These are phyloP conservation scores for Eutrema salsugineum DNA, from an alignment of 441 rosid genomes.

Conservation along the genomic window DNA sequence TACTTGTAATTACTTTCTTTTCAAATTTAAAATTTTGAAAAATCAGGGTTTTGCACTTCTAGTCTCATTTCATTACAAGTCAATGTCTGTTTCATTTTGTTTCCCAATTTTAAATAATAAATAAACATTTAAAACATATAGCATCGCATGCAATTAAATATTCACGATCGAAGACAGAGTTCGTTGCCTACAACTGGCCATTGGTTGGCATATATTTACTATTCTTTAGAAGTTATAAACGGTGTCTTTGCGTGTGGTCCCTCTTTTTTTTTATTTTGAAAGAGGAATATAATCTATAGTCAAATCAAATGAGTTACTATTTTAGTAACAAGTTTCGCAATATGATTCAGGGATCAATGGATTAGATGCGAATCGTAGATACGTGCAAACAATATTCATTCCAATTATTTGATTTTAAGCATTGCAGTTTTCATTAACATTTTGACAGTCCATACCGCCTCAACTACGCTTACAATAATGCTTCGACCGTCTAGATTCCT, in stretches of 20 bases:
- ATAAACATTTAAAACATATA: not conserved
- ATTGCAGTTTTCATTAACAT: not conserved
- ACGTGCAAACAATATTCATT: not conserved
- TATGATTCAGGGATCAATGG: not conserved
- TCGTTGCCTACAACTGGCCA: conserved; percentile 29
- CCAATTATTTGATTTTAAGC: not conserved
- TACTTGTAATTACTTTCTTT: not conserved
- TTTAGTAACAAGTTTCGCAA: not conserved
- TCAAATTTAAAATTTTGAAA: not conserved
- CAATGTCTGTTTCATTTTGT: not conserved
- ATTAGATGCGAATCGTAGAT: not conserved
- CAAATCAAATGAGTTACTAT: not conserved
- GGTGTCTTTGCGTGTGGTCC: conserved; percentile 26
- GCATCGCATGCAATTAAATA: conserved; percentile 28
- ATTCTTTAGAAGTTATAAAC: conserved; percentile 3
- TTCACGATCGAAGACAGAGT: not conserved
- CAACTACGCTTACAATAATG: not conserved
- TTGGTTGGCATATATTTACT: conserved; percentile 30
- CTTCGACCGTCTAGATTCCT: not conserved
- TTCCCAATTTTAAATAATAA: not conserved
- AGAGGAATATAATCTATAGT: not conserved
- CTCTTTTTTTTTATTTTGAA: not conserved
- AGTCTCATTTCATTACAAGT: not conserved
- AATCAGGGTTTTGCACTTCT: not conserved
- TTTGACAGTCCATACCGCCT: not conserved